Percentiles rank a stretch among this genome's conserved stretches.
These are phyloP conservation scores for Phialophora tarda DNA, from an alignment of 2,329 filamentous ascomycete genomes.

Conservation along the genomic window DNA sequence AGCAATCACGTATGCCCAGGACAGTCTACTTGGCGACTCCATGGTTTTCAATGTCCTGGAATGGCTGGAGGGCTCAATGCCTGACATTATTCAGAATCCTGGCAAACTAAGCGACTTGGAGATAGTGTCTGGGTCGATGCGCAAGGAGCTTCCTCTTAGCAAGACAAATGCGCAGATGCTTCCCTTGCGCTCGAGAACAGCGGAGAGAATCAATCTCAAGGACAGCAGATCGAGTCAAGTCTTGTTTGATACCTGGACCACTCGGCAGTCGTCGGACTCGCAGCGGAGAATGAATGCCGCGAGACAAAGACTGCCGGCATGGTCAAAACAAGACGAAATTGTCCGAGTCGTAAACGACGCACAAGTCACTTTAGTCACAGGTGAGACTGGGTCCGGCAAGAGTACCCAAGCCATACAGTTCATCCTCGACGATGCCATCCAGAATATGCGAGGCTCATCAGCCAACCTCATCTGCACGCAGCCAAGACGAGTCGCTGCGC, in stretches of 20 bases:
- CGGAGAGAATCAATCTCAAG: conserved; percentile 11
- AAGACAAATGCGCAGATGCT: not conserved
- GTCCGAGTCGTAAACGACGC: conserved; percentile 74
- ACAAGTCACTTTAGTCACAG: conserved; percentile 94
- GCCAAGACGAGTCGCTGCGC: conserved; percentile 88
- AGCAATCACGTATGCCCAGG: conserved; percentile 71
- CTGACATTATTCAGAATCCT: conserved; percentile 80
- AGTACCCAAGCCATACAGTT: conserved; percentile 98
- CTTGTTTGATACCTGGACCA: conserved; percentile 68
- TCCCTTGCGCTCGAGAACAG: conserved; percentile 2
- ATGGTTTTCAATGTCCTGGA: conserved; percentile 91
- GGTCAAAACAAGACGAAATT: conserved; percentile 79
- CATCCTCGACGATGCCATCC: conserved; percentile 87
- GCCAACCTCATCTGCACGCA: conserved; percentile 96
- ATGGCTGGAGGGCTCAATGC: conserved; percentile 86
- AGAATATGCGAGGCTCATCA: conserved; percentile 71
- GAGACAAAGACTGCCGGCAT: conserved; percentile 80
- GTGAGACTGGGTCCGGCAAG: conserved; percentile 96
- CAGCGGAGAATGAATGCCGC: conserved; percentile 77
- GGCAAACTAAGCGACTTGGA: conserved; percentile 85
- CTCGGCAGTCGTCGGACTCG: conserved; percentile 66
- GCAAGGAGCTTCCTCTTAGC: not conserved
- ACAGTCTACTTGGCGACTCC: conserved; percentile 77
- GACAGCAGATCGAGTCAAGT: conserved; percentile 46
- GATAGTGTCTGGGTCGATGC: conserved; percentile 67